Evolutionary conservation across 2,329 filamentous ascomycete genomes (phyloP).

Genomic region (Botrytis galanthina): DNA sequence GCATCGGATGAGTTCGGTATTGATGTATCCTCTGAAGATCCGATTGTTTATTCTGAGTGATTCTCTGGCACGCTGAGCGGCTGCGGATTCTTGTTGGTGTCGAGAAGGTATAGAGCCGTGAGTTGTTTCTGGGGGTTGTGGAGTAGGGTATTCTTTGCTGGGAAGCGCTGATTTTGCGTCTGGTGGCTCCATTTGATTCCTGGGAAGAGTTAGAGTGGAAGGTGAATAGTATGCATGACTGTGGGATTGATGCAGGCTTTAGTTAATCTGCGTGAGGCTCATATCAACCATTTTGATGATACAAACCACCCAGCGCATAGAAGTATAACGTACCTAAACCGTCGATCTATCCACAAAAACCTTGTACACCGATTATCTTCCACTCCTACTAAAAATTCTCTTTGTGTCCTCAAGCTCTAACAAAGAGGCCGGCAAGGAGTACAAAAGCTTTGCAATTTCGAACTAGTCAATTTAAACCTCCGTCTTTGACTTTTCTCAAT

Average conservation of each 20-base stretch:
- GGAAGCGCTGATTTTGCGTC: neutral
- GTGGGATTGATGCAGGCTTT: neutral
- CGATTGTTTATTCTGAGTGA: neutral
- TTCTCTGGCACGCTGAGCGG: neutral
- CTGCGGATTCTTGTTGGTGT: neutral
- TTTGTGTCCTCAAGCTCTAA: neutral
- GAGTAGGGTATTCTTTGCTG: neutral
- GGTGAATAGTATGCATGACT: neutral
- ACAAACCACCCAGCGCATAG: neutral
- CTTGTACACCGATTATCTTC: neutral
- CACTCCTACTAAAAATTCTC: neutral
- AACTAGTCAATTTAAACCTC: neutral
- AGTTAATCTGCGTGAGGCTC: too few species aligned
- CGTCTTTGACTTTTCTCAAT: neutral
- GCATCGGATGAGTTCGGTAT: conserved; percentile 21
- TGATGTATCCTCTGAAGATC: conserved; percentile 16
- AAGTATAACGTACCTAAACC: neutral
- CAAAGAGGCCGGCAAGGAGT: neutral
- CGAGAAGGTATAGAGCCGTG: neutral
- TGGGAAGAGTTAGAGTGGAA: neutral
- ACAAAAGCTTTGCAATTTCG: neutral
- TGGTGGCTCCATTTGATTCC: neutral
- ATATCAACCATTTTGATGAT: neutral
- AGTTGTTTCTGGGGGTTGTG: neutral
- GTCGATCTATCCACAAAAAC: neutral